Conservation (phyloP, 495 filamentous ascomycete genomes). For the Neohortaea acidophila region DNA sequence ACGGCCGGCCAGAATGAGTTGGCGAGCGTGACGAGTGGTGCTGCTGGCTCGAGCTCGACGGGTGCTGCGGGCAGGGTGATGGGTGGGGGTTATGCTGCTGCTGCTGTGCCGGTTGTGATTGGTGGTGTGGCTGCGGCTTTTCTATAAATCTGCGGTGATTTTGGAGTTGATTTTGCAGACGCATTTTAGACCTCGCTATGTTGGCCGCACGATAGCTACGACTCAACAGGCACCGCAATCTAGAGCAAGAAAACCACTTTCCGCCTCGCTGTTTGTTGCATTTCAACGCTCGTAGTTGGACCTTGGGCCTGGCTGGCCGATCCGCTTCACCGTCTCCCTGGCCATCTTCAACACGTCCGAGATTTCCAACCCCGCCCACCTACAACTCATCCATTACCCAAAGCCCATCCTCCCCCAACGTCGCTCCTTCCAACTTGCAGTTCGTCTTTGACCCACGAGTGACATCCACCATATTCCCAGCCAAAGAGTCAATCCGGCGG, state of each 20-base stretch:
- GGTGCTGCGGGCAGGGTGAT: neutral
- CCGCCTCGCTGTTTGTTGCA: too few relatives aligned
- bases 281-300: too few relatives aligned
- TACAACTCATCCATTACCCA: neutral
- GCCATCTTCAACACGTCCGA: too few relatives aligned
- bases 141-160: neutral
- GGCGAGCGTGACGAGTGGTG: neutral
- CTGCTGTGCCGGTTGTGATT: neutral
- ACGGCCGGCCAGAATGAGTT: slow-evolving; percentile 5
- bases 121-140: neutral
- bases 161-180: neutral
- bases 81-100: neutral
- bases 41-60: neutral
- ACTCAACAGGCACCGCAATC: too few relatives aligned
- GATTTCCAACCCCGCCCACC: neutral
- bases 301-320: too few relatives aligned
- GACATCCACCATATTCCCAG: neutral
- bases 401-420: neutral
- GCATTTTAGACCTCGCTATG: neutral
- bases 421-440: neutral
- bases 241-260: too few relatives aligned
- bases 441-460: neutral
- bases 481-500: neutral
- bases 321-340: too few relatives aligned
- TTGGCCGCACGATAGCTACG: neutral